These are phyloP conservation scores for Helotiales sp. DNA, from an alignment of 2,329 filamentous ascomycete species.

Conservation along the genomic window DNA sequence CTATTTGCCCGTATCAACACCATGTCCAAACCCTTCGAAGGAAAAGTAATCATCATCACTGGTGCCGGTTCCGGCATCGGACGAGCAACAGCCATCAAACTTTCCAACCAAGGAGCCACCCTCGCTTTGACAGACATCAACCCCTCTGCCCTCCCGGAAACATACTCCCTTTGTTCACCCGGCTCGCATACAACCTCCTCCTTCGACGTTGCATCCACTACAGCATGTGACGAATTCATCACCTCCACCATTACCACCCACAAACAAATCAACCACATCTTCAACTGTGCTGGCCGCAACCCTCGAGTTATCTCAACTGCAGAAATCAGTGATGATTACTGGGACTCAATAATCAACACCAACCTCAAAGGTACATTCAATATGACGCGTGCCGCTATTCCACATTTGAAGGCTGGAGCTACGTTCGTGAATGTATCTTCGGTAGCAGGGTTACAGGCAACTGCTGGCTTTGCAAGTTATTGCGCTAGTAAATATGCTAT, in stretches of 20 bases:
- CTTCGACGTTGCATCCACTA: slow-evolving; percentile 34
- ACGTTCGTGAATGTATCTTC: slow-evolving; percentile 42
- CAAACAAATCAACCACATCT: slow-evolving; percentile 38
- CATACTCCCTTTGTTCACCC: slow-evolving; percentile 7
- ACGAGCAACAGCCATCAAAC: slow-evolving; percentile 29
- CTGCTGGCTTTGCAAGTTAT: slow-evolving; percentile 30
- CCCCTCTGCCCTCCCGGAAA: slow-evolving; percentile 22
- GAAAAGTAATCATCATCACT: slow-evolving; percentile 32
- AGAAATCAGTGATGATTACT: slow-evolving; percentile 46
- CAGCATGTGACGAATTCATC: slow-evolving; percentile 29
- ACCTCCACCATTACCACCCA: slow-evolving; percentile 23
- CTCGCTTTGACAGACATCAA: slow-evolving; percentile 35
- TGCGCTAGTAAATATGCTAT: slow-evolving; percentile 42
- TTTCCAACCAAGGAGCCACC: slow-evolving; percentile 29
- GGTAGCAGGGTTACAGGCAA: slow-evolving; percentile 35
- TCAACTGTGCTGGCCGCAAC: slow-evolving; percentile 49
- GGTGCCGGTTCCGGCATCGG: slow-evolving; percentile 34
- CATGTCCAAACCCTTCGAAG: slow-evolving; percentile 12
- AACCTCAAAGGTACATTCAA: slow-evolving; percentile 46
- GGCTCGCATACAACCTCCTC: slow-evolving; percentile 13
- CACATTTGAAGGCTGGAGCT: slow-evolving; percentile 37
- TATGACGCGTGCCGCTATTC: slow-evolving; percentile 43
- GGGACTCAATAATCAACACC: slow-evolving; percentile 44
- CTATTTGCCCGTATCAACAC: not conserved
- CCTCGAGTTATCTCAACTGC: slow-evolving; percentile 43